Base-by-base conservation (phyloP, 257 asterid genomes). In the Verbascum thapsus region DNA sequence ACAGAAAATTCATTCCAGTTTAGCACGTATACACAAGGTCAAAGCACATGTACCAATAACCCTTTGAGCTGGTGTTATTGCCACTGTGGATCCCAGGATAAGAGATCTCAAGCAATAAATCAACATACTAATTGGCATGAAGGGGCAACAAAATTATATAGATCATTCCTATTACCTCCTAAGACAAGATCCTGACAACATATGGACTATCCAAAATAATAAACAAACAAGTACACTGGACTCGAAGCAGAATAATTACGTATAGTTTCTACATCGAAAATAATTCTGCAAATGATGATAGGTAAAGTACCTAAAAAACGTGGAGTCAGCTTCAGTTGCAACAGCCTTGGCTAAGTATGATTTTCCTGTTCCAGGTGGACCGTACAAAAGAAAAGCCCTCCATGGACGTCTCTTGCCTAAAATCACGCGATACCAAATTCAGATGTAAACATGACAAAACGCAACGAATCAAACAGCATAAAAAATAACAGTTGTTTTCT, bases 291-390 rank as follows among this genome's bases (percentile, higher is more conserved):
- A 56, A 17, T 40, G n/a, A 50, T 39, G 48, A 69, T 54, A 19
- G 48, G 53, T 50, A 80, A 72, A 41, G 37, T 68, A 90, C 99
- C 99, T 94, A 80, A 83, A 92, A 72, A 92, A 92, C 0, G 99
- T 92, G 9, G 99, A 92, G 69, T 92, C 99, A 5, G 97, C 99
- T 82, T 92, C 99, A 10, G 99, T 92, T 63, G 99, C 99, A 76
- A 92, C 99, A 68, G 99, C 99, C 80, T 92, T 92, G 34, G 99
- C 99, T 74, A 92, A 72, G 83, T 89, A 92, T 51, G 99, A 92
- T 79, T 92, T 92, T 66, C 99, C 99, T 0, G 97, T 92, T 65
- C 97, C 99, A 44, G 99, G 99, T 32, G 99, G 99, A 70, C 99
- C 99, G 63, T 92, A 92, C 67, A 92, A 83, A 72, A 92, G 97